Evolutionary conservation across 2,329 filamentous ascomycete species (phyloP), one percentile per base, ranked within the genome.

Genomic region (Neocatenulostroma microsporum): DNA sequence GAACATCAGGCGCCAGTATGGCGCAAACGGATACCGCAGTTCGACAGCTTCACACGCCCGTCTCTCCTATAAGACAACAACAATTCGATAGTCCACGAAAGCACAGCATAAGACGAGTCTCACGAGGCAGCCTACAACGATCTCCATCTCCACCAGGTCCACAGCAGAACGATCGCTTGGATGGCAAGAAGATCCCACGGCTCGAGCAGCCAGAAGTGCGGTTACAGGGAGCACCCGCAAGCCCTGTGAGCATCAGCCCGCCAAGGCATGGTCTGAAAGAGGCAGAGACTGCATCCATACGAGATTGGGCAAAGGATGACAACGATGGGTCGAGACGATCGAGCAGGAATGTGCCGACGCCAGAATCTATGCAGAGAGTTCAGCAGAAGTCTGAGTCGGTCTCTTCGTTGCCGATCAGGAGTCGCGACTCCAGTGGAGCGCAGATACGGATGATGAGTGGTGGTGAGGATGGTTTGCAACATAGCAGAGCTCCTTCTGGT

Each of bases 191-290:
- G 1, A 28, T 30, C 7, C 40, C 36, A 12, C n/a, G 15, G 8
- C 21, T 34, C 6, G 24, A 30, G 11, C 32, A 38, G 9, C 49
- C 51, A 17, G 48, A 54, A 21, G 42, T 58, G 27, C 50, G 54
- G 13, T 44, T 60, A 33, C 54, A 58, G 29, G 49, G 51, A 21
- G 47, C 56, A 11, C 55, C 56, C 5, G 41, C 51, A 11, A 58
- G 54, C 36, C 55, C 56, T 2, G 54, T 57, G 21, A 57, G 41
- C 39, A 57, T 58, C 41, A 54, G 42, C 23, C 55, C 54, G 7
- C 54, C 54, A 10, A 41, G 48, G 15, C 44, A 42, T 19, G 47
- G 42, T 33, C 48, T 58, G 9, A 41, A 49, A 31, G 51, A 54
- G 21, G 41, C 49, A 2, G 56, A 58, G 24, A 44, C 43, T 10